Conservation (phyloP, 2,329 filamentous ascomycete species). For the Cladosporium cucumerinum region DNA sequence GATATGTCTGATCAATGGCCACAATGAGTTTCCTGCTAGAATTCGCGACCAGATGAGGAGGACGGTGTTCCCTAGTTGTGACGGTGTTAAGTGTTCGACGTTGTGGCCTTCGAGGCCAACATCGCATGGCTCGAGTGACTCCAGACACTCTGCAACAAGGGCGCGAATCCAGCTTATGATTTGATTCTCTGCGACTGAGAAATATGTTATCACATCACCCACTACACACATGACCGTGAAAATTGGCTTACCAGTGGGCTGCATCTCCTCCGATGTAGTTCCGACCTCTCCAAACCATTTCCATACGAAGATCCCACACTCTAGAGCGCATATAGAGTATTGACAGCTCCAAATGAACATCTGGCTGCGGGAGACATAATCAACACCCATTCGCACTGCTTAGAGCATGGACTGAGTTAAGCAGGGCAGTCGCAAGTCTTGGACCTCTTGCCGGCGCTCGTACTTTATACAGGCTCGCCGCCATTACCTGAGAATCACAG, state of each 20-base stretch:
- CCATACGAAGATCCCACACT: slow-evolving; percentile 53
- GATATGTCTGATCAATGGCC: not conserved
- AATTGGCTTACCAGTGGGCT: not conserved
- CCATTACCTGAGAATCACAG: slow-evolving; percentile 42
- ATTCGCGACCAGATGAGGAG: not conserved
- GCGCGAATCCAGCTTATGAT: slow-evolving; percentile 49
- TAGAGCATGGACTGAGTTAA: slow-evolving; percentile 54
- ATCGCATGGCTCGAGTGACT: slow-evolving; percentile 5
- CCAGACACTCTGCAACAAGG: slow-evolving; percentile 45
- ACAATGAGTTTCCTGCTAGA: not conserved
- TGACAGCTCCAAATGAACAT: slow-evolving; percentile 57
- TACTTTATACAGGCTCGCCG: slow-evolving; percentile 37
- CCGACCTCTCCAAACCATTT: slow-evolving; percentile 44
- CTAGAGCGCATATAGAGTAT: slow-evolving; percentile 54
- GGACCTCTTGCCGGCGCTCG: slow-evolving; percentile 48
- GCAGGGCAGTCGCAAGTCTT: slow-evolving; percentile 47
- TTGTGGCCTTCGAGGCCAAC: not conserved
- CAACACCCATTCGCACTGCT: slow-evolving; percentile 56
- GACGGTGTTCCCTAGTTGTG: not conserved
- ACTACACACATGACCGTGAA: not conserved
- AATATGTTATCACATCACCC: not conserved
- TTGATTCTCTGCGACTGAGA: slow-evolving; percentile 38
- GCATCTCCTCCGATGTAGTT: slow-evolving; percentile 2
- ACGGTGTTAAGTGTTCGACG: not conserved
- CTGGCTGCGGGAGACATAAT: slow-evolving; percentile 54